Evolutionary conservation across 768 basidiomycete genomes (phyloP), one percentile per base, ranked within the genome.

Genomic region (Calocybe cyanea): DNA sequence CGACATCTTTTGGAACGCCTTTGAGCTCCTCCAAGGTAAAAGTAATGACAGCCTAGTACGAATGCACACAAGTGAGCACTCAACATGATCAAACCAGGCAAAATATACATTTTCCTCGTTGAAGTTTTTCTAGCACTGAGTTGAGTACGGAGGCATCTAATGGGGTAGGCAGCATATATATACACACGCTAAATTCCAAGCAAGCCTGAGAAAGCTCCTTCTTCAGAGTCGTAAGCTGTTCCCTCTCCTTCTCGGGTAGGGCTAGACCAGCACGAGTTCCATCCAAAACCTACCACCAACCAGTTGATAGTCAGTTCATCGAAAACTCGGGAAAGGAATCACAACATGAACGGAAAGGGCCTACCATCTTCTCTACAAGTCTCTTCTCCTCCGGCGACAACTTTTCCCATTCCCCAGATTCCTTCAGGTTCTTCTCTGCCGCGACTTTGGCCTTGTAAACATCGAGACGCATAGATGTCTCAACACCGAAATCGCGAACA

Each of bases 391-490:
- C 91, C 0, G 74, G 48, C 11, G 70, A 76, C 7, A 93, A 68
- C 40, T 70, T 71, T 28, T 80, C 78, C 78, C 77, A 83, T 47
- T 72, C 63, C 3, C 80, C 82, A 3, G 80, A 76, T 45, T 67
- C 68, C 55, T 79, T 78, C 52, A 88, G 67, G 57, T 87, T 85
- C 62, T 80, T 76, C 57, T 85, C 73, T 0, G 88, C 88, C 4
- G 76, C 73, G 6, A 76, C 65, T 62, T 88, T 87, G 35, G 84
- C 85, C 38, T 78, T 69, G 71, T 77, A 93, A 38, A 93, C 76
- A 57, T 94, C 92, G 39, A 84, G 59, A 10, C 90, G 80, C 86
- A 92, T 90, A 11, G 82, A 83, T 0, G 78, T 71, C 57, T 92
- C 87, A 43, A 92, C 86, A 19, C 70, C 69, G 53, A 79, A 91